Evolutionary conservation across 805 yeast genomes (phyloP), one percentile per base, ranked within the genome.

Genomic region (Blastobotrys mokoenaii): DNA sequence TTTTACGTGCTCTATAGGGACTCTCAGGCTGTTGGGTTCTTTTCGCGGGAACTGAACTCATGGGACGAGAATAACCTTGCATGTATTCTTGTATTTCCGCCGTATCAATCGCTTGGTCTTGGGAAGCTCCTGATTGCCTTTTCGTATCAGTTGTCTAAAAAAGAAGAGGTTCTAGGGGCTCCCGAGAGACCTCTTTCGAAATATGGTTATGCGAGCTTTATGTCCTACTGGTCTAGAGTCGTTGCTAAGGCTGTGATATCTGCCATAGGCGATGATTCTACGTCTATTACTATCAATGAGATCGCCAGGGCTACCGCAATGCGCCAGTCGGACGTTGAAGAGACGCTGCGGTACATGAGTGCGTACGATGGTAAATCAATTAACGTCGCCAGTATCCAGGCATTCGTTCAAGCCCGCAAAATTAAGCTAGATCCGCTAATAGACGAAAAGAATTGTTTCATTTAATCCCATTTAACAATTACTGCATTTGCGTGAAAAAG

Each of bases 161-260:
- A 72, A 12, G 84, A 84, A 37, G 78, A 76, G 27, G 54, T 68
- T 16, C 63, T 76, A 1, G 87, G 96, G 48, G 95, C 97, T 0
- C 98, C 98, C 0, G 98, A 93, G 60, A 74, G 79, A 51, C 98
- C 98, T 0, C 66, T 93, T 8, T 84, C 95, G 4, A 81, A 82
- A 0, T 84, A 80, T 62, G 98, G 98, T 0, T 71, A 73, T 43
- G 66, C 76, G 8, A 76, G 89, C 5, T 93, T 88, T 57, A 57
- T 84, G 15, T 66, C 73, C 12, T 89, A 76, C 63, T 93, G 97
- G 98, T 69, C 83, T 5, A 69, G 72, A 40, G 60, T 68, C 3
- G 51, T 84, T 0, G 69, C 75, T 4, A 48, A 52, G 16, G 38
- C 41, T 5, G 33, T 62, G 3, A 44, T 54, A 12, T 18, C 35